These are phyloP conservation scores for Ceratopteris richardii DNA, from an alignment of 75 land plant genomes.

Conservation along the genomic window DNA sequence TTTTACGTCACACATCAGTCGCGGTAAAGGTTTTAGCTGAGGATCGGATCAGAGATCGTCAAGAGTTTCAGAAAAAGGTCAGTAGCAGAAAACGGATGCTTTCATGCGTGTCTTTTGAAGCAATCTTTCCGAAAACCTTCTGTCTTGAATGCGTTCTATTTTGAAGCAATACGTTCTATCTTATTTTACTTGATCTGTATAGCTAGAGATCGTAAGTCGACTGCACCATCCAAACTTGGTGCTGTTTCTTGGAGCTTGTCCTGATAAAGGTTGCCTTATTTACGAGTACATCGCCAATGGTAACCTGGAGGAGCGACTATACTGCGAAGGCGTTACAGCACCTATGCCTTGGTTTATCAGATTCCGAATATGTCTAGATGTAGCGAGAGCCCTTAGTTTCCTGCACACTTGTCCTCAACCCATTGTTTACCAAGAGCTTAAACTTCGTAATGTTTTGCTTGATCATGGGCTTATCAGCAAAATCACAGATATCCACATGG, in stretches of 20 bases:
- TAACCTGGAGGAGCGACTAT: constrained; percentile 49
- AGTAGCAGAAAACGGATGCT: too few species aligned
- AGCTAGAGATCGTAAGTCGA: constrained; percentile 60
- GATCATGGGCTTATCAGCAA: constrained; percentile 64
- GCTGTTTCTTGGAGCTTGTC: constrained; percentile 61
- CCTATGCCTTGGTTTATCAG: constrained; percentile 61
- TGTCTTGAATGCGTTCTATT: too few species aligned
- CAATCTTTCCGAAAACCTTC: too few species aligned
- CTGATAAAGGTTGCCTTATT: constrained; percentile 53
- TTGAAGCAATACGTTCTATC: too few species aligned
- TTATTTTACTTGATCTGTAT: not conserved
- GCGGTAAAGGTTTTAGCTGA: too few species aligned
- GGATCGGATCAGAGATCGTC: too few species aligned
- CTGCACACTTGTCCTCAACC: constrained; percentile 67
- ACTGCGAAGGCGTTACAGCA: constrained; percentile 18
- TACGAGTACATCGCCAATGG: constrained; percentile 79
- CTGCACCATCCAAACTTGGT: constrained; percentile 61
- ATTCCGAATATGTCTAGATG: constrained; percentile 47
- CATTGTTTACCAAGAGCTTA: constrained; percentile 77
- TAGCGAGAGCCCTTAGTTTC: constrained; percentile 56
- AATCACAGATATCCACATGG: constrained; percentile 76
- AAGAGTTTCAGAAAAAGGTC: too few species aligned
- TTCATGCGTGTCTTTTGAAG: too few species aligned
- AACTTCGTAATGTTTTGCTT: constrained; percentile 76
- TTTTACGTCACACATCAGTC: too few species aligned